Conservation (phyloP, 2,329 filamentous ascomycete species). For the Trichoderma sp. region DNA sequence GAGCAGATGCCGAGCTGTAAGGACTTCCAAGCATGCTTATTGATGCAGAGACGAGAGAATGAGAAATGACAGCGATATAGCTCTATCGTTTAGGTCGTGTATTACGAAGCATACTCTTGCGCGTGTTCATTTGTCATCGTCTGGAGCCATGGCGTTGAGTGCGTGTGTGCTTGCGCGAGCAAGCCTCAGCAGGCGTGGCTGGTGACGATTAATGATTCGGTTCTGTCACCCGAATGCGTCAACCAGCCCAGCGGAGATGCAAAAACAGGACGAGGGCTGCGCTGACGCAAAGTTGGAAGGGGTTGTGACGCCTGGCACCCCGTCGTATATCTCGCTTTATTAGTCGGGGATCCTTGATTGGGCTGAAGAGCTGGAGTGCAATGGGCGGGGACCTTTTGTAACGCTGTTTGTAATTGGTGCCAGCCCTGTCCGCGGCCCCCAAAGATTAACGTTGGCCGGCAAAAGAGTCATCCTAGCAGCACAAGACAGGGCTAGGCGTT, state of each 20-base stretch:
- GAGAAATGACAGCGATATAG: neutral
- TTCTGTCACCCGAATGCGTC: neutral
- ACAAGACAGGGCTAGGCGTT: neutral
- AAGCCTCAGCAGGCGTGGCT: neutral
- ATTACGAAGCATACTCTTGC: neutral
- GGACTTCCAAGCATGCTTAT: neutral
- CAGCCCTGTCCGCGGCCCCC: neutral
- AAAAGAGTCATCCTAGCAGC: conserved; percentile 6
- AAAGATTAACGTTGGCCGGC: neutral
- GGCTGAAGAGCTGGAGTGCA: neutral
- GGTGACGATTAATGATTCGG: neutral
- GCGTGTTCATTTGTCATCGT: neutral
- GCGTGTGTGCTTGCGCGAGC: neutral
- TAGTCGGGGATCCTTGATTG: neutral
- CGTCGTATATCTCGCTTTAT: conserved; percentile 18
- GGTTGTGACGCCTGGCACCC: neutral
- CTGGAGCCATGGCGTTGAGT: neutral
- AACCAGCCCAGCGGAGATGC: neutral
- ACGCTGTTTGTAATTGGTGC: conserved; percentile 2
- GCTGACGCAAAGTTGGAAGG: neutral
- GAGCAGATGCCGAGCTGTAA: neutral
- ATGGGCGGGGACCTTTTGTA: conserved; percentile 8
- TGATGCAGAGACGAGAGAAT: neutral
- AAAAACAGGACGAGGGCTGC: neutral
- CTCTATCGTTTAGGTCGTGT: neutral